Percentiles rank a stretch among this genome's conserved stretches.
Evolutionary conservation across 2,329 filamentous ascomycete genomes (phyloP).

Genomic region (Blastomyces gilchristii): DNA sequence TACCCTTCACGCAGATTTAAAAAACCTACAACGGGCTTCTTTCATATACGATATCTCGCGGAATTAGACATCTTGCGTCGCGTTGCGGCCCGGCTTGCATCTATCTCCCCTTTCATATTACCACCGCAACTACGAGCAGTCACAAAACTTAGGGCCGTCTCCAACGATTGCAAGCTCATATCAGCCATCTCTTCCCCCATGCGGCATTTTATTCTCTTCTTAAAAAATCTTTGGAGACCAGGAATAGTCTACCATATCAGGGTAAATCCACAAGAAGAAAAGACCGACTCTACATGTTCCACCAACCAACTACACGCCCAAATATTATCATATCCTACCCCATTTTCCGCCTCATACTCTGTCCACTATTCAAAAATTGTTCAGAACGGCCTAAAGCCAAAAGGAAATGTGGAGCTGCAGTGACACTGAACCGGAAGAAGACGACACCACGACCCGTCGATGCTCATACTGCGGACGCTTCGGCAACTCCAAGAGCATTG

Average conservation of each 20-base stretch:
- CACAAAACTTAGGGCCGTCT: neutral
- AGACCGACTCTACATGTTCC: neutral
- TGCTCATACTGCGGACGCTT: slow-evolving; percentile 18
- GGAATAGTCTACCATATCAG: neutral
- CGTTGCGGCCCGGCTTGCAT: neutral
- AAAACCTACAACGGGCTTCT: neutral
- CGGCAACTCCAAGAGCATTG: slow-evolving; percentile 8
- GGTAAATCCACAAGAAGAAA: neutral
- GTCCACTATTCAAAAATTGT: neutral
- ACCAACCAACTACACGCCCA: neutral
- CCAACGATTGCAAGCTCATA: neutral
- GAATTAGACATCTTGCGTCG: neutral
- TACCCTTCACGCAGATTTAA: neutral
- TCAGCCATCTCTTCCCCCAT: neutral
- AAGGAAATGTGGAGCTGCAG: slow-evolving; percentile 14
- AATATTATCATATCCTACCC: neutral
- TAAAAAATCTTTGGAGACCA: neutral
- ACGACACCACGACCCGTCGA: slow-evolving; percentile 13
- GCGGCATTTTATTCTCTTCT: neutral
- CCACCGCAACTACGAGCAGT: neutral
- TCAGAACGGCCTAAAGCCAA: slow-evolving; percentile 3
- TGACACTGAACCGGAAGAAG: slow-evolving; percentile 12
- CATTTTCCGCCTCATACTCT: neutral
- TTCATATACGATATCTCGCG: neutral
- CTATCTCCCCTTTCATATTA: neutral